Base-by-base conservation (phyloP, 306 rosid species). In the Echinosophora koreensis region DNA sequence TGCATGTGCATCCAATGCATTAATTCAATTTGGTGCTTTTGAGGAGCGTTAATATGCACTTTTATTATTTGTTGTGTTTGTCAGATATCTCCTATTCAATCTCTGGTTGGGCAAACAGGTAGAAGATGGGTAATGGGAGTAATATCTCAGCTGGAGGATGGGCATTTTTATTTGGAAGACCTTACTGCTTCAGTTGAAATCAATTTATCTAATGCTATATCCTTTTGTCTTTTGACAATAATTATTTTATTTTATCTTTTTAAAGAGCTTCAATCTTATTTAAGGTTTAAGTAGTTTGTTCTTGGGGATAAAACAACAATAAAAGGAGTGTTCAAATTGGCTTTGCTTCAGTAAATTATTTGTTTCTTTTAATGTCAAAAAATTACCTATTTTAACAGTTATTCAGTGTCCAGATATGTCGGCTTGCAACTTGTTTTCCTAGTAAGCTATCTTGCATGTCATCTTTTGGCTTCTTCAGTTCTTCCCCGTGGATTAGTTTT, bases 31-130 rank as follows among this genome's bases (percentile, higher is more conserved):
- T 69, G 34, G 27, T 77, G 34, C 28, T 77, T 61, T 68, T 56
- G 46, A 50, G 4, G 71, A 76, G 68, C 51, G 61, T 55, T 61
- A 61, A 14, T n/a, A 58, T 50, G 30, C 49, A 39, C 58, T 4
- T 17, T 70, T 55, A 3, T 75, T n/a, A 32, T 69, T 14, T 82
- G 66, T 6, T 78, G 30, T 75, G 54, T 72, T 71, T 77, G 76
- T 28, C 91, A 90, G 99, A 90, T 95, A 81, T 95, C 99, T 81
- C 97, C 95, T 37, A 92, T 95, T 81, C 99, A 90, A 82, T 92
- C 99, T 74, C 83, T 95, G 75, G 95, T 95, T 70, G 97, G 97
- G 74, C 91, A 87, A 80, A 78, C 85, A 2, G 99, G 97, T 54
- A 88, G 91, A 82, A 73, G 82, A 84, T 92, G 98, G 97, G 91